Percentiles rank a stretch among this genome's conserved stretches.
Evolutionary conservation across 164 flowering plant genomes (phyloP).

Genomic region (Berberis vulgaris): DNA sequence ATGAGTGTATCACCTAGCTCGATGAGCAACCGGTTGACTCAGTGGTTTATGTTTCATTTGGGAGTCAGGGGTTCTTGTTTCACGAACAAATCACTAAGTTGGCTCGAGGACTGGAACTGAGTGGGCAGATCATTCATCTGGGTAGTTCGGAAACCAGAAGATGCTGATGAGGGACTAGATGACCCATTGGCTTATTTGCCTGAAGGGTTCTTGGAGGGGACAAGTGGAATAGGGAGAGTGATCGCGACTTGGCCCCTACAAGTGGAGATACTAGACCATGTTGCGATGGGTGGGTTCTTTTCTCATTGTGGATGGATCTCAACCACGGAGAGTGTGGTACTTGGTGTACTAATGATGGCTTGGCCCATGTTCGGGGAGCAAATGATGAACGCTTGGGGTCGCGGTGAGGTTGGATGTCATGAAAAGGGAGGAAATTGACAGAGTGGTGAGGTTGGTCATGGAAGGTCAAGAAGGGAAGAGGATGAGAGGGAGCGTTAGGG

Average conservation of each 20-base stretch:
- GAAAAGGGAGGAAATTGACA: constrained; percentile 30
- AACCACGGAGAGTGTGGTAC: constrained; percentile 24
- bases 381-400: constrained; percentile 34
- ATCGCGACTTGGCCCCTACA: constrained; percentile 35
- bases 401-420: constrained; percentile 23
- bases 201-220: constrained; percentile 29
- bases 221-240: constrained; percentile 17
- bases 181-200: constrained; percentile 19
- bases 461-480: constrained; percentile 20
- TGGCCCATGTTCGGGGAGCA: constrained; percentile 58
- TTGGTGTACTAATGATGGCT: constrained; percentile 41
- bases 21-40: constrained; percentile 25
- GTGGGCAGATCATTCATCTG: constrained; percentile 14
- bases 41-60: constrained; percentile 26
- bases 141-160: background rate
- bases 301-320: constrained; percentile 57
- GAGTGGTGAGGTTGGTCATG: constrained; percentile 26
- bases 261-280: constrained; percentile 23
- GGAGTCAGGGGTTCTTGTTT: constrained; percentile 23
- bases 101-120: constrained; percentile 23
- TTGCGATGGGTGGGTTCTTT: constrained; percentile 31
- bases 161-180: background rate
- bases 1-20: constrained; percentile 15
- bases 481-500: constrained; percentile 16
- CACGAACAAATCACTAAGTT: constrained; percentile 18